Evolutionary conservation across 2,329 filamentous ascomycete genomes (phyloP).

Genomic region (Neofusicoccum cordaticola): DNA sequence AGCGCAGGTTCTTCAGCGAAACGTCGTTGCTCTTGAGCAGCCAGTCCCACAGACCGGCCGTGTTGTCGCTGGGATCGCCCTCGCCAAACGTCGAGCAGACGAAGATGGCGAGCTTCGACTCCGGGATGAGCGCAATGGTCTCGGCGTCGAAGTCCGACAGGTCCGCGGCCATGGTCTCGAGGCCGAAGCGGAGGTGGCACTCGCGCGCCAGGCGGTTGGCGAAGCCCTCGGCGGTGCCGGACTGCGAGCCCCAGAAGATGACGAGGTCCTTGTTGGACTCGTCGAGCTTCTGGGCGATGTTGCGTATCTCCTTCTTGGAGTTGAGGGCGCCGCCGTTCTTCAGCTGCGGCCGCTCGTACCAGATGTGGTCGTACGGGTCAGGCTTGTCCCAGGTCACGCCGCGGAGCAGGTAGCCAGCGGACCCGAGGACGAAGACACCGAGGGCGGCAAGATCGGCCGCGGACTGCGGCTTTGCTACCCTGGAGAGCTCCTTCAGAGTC

Average conservation of each 20-base stretch:
- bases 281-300: constrained; percentile 46
- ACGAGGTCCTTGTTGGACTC: constrained; percentile 36
- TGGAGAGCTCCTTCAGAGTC: constrained; percentile 18
- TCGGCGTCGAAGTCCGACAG: constrained; percentile 49
- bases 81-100: constrained; percentile 39
- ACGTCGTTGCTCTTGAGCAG: constrained; percentile 26
- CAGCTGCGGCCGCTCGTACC: constrained; percentile 50
- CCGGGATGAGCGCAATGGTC: constrained; percentile 32
- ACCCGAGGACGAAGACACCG: constrained; percentile 35
- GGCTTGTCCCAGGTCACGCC: constrained; percentile 48
- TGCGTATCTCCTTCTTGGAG: constrained; percentile 39
- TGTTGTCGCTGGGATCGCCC: constrained; percentile 40
- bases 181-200: constrained; percentile 38
- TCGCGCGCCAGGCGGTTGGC: constrained; percentile 43
- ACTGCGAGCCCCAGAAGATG: constrained; percentile 51
- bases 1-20: constrained; percentile 32
- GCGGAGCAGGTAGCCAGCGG: constrained; percentile 41
- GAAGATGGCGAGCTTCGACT: constrained; percentile 33
- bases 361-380: constrained; percentile 49
- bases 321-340: constrained; percentile 27
- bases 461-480: constrained; percentile 33
- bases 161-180: constrained; percentile 43
- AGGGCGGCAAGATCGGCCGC: constrained; percentile 39
- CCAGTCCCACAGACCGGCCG: constrained; percentile 34
- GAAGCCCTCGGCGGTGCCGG: constrained; percentile 46